Conservation (phyloP, 305 asterid genomes). For the Solanum aculeatissimum region DNA sequence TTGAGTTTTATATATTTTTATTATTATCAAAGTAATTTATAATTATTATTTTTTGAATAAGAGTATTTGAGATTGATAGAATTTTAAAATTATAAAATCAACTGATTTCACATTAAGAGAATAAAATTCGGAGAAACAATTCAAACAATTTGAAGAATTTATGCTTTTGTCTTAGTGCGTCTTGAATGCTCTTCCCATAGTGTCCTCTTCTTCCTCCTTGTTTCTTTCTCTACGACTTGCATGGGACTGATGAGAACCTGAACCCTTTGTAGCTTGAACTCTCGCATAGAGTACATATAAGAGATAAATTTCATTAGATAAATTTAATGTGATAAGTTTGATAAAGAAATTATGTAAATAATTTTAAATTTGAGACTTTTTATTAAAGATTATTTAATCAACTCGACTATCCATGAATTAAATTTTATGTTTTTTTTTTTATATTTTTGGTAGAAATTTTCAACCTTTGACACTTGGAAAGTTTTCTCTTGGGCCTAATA, state of each 20-base stretch:
- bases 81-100: too few species aligned
- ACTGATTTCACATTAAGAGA: too few species aligned
- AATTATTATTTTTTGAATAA: not conserved
- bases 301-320: not conserved
- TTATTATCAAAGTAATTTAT: not conserved
- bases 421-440: not conserved
- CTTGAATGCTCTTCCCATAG: too few species aligned
- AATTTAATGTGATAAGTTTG: accelerated
- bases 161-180: too few species aligned
- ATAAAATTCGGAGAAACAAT: too few species aligned
- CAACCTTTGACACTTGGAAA: not conserved
- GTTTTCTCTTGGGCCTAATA: too few species aligned
- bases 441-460: not conserved
- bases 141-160: too few species aligned
- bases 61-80: too few species aligned
- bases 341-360: not conserved
- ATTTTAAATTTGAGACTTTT: not conserved
- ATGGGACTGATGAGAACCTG: too few species aligned
- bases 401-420: not conserved
- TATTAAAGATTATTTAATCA: not conserved
- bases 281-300: not conserved
- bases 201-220: too few species aligned
- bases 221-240: too few species aligned
- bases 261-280: too few species aligned
- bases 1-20: not conserved